phyloP scores from a whole-genome alignment of 208 protist genomes.

The Naegleria lovaniensis region DNA sequence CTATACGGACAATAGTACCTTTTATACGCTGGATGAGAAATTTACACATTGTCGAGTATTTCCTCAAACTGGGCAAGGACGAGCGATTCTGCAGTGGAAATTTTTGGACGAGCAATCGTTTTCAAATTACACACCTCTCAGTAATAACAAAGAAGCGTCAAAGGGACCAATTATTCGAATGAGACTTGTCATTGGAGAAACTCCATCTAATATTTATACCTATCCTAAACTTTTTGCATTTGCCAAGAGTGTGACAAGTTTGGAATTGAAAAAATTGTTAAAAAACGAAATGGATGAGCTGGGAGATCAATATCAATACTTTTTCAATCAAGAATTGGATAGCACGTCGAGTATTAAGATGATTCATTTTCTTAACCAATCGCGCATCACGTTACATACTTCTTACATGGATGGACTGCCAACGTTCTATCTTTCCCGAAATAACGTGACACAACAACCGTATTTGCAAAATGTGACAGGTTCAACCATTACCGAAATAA shows the following conservation, averaged over 20 bases:
- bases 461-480: background rate
- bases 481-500: background rate
- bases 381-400: background rate
- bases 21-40: background rate
- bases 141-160: background rate
- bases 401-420: background rate
- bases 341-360: background rate
- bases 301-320: background rate
- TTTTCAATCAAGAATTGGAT: background rate
- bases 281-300: background rate
- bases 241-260: background rate
- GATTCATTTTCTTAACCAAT: background rate
- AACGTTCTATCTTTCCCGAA: background rate
- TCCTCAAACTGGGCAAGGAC: background rate
- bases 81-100: background rate
- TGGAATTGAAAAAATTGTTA: background rate
- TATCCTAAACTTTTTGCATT: background rate
- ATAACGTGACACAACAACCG: background rate
- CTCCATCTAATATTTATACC: background rate
- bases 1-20: no score
- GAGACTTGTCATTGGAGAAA: background rate
- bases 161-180: background rate
- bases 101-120: background rate
- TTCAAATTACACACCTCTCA: background rate
- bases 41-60: background rate